Conservation (phyloP, 208 protist genomes). For the Giardia muris region DNA sequence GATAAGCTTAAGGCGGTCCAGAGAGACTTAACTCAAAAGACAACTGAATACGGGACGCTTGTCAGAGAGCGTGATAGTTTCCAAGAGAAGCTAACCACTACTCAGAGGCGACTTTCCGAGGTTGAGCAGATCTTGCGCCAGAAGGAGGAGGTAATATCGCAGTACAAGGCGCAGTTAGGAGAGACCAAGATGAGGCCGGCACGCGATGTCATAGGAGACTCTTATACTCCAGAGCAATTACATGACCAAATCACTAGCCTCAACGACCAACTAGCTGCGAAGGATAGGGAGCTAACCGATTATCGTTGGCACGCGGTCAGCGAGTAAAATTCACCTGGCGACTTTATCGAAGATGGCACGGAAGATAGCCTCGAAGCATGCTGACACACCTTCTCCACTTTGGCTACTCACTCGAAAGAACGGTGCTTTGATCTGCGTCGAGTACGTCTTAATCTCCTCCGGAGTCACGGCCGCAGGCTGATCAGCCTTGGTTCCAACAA, state of each 20-base stretch:
- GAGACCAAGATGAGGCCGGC: too few species aligned
- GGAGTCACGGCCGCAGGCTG: neutral
- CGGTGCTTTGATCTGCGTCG: neutral
- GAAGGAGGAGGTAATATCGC: too few species aligned
- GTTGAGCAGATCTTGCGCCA: too few species aligned
- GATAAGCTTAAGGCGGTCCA: too few species aligned
- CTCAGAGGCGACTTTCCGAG: too few species aligned
- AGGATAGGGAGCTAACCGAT: neutral
- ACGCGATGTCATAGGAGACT: too few species aligned
- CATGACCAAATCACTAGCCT: neutral
- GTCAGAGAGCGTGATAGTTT: too few species aligned
- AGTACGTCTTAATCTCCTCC: neutral
- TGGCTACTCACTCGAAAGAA: neutral
- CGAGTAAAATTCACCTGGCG: neutral
- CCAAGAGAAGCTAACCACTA: too few species aligned
- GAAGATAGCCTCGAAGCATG: neutral
- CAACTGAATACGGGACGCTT: too few species aligned
- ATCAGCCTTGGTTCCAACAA: slow-evolving; percentile 18
- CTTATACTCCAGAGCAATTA: neutral
- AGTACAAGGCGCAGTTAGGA: too few species aligned
- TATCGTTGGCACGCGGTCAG: neutral
- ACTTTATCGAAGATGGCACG: neutral
- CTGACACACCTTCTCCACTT: neutral
- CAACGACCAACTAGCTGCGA: neutral
- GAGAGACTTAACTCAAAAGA: too few species aligned